phyloP scores from a whole-genome alignment of 2,329 filamentous ascomycete genomes.

The Curvularia spicifera region DNA sequence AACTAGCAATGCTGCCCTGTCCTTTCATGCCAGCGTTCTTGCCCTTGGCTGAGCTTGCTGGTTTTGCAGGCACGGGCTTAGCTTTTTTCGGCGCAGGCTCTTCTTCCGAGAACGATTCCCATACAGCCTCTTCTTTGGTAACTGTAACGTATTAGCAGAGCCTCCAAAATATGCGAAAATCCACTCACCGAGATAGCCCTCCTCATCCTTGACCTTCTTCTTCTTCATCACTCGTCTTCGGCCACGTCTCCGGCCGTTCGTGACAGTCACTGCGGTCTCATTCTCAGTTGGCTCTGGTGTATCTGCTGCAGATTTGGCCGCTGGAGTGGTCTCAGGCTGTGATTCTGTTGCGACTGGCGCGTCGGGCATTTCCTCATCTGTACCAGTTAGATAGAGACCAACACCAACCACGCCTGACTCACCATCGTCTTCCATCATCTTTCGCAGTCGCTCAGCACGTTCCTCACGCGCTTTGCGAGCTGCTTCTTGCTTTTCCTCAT shows the following conservation, averaged over 20 bases:
- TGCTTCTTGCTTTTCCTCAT: constrained; percentile 42
- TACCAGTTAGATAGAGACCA: constrained; percentile 26
- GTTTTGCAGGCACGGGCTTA: constrained; percentile 52
- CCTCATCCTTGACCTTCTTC: constrained; percentile 83
- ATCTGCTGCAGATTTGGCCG: constrained; percentile 29
- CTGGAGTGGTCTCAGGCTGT: constrained; percentile 46
- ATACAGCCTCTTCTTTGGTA: constrained; percentile 80
- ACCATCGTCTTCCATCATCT: constrained; percentile 79
- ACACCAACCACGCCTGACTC: constrained; percentile 9
- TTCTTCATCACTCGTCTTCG: constrained; percentile 85
- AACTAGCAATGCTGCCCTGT: constrained; percentile 88
- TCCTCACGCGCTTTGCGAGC: constrained; percentile 61
- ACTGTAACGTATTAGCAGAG: constrained; percentile 61
- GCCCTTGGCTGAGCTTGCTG: constrained; percentile 58
- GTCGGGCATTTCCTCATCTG: constrained; percentile 66
- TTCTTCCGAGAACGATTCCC: constrained; percentile 95
- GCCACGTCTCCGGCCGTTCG: constrained; percentile 74
- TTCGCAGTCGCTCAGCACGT: constrained; percentile 68
- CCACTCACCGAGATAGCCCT: constrained; percentile 81
- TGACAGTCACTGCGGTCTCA: constrained; percentile 55
- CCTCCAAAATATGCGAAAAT: background rate
- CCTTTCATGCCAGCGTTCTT: constrained; percentile 57
- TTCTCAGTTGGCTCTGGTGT: constrained; percentile 30
- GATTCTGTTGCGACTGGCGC: constrained; percentile 51
- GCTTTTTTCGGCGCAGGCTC: constrained; percentile 68